Conservation (phyloP, 345 rosid species). For the Hirschfeldia incana region DNA sequence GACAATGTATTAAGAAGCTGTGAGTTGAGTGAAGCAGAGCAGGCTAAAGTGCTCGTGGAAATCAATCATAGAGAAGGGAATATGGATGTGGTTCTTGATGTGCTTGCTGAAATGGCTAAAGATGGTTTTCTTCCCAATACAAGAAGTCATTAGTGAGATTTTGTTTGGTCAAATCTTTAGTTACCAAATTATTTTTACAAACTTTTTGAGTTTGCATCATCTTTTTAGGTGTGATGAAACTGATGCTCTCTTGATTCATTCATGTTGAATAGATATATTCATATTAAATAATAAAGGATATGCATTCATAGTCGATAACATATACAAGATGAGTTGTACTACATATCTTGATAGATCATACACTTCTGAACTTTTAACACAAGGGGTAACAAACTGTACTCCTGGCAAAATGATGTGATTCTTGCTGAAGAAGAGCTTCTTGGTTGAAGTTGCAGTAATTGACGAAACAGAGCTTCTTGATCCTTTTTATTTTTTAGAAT, state of each 20-base stretch:
- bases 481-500: too few species aligned
- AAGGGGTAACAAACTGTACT: too few species aligned
- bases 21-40: slow-evolving; percentile 75
- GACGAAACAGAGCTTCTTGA: not conserved
- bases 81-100: slow-evolving; percentile 66
- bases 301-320: too few species aligned
- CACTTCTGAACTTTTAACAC: not conserved
- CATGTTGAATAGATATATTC: too few species aligned
- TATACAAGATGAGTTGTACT: too few species aligned
- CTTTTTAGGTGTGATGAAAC: too few species aligned
- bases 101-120: slow-evolving; percentile 81
- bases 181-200: not conserved
- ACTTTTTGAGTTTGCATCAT: too few species aligned
- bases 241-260: too few species aligned
- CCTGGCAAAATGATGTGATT: not conserved
- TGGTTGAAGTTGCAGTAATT: not conserved
- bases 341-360: too few species aligned
- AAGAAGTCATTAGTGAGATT: not conserved
- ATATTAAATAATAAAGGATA: too few species aligned
- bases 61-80: slow-evolving; percentile 86
- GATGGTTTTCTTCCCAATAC: slow-evolving; percentile 83
- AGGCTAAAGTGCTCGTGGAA: slow-evolving; percentile 67
- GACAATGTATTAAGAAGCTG: slow-evolving; percentile 62
- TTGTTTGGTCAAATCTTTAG: not conserved
- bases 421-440: not conserved